Evolutionary conservation across 1,139 yeast species (phyloP).

Genomic region (Meyerozyma sp.): DNA sequence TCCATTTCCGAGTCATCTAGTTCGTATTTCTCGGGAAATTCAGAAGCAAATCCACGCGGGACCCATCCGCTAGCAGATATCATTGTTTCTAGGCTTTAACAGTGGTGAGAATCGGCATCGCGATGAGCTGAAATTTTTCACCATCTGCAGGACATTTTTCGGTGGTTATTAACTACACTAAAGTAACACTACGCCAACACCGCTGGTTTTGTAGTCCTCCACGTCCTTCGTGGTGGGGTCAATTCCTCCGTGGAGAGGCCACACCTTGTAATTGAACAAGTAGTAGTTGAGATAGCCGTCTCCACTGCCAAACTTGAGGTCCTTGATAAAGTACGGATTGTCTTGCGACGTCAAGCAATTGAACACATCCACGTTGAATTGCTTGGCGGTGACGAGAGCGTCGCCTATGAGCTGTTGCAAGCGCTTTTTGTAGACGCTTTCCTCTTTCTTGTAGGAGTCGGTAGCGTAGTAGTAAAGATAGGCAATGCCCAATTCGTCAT

Average conservation of each 20-base stretch:
- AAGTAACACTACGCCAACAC: slow-evolving; percentile 84
- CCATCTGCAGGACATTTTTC: background rate
- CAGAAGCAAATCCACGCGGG: slow-evolving; percentile 92
- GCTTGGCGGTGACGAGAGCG: slow-evolving; percentile 71
- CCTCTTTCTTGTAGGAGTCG: slow-evolving; percentile 34
- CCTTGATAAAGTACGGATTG: slow-evolving; percentile 73
- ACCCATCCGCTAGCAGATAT: slow-evolving; percentile 94
- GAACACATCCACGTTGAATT: slow-evolving; percentile 75
- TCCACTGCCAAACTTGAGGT: slow-evolving; percentile 86
- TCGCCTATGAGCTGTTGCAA: slow-evolving; percentile 61
- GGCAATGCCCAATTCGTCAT: slow-evolving; percentile 75
- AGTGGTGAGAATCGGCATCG: background rate
- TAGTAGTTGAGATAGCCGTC: slow-evolving; percentile 91
- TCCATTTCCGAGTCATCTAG: slow-evolving; percentile 90
- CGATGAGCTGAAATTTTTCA: background rate
- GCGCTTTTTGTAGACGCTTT: slow-evolving; percentile 45
- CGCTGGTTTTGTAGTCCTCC: slow-evolving; percentile 56
- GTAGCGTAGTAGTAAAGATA: slow-evolving; percentile 89
- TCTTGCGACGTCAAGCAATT: slow-evolving; percentile 91
- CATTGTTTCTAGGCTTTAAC: slow-evolving; percentile 36
- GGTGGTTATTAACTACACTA: slow-evolving; percentile 16
- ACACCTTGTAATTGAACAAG: slow-evolving; percentile 82
- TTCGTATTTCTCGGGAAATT: slow-evolving; percentile 85
- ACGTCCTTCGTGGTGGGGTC: slow-evolving; percentile 47
- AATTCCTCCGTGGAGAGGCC: slow-evolving; percentile 78